A percentile compares a stretch with the other conserved stretches of the same genome.
These are phyloP conservation scores for Phytophthora melonis DNA, from an alignment of 352 stramenopile species.

Conservation along the genomic window DNA sequence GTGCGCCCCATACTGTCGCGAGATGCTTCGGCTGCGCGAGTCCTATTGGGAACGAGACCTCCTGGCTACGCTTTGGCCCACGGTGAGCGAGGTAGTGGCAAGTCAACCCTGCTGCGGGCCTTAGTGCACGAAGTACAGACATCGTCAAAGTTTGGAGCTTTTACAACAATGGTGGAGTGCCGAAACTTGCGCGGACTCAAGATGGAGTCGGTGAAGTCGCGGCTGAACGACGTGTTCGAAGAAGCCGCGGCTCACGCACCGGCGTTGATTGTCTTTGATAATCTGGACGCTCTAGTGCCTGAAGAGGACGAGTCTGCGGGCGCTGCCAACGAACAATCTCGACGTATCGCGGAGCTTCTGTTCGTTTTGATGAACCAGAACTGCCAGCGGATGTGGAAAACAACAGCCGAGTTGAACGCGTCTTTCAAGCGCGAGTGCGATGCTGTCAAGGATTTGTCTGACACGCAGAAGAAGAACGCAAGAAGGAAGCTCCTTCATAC, in stretches of 20 bases:
- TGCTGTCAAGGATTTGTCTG: conserved; percentile 32
- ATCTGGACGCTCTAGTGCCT: conserved; percentile 85
- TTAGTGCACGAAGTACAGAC: conserved; percentile 49
- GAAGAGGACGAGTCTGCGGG: conserved; percentile 81
- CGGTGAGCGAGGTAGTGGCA: conserved; percentile 81
- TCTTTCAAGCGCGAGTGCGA: conserved; percentile 56
- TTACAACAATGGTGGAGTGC: conserved; percentile 68
- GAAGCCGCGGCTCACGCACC: conserved; percentile 57
- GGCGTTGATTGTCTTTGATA: conserved; percentile 80
- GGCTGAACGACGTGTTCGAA: conserved; percentile 67
- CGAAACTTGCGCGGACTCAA: conserved; percentile 83
- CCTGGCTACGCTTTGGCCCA: conserved; percentile 73
- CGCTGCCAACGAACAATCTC: conserved; percentile 85
- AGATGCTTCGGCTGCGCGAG: conserved; percentile 58
- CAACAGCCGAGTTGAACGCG: conserved; percentile 64
- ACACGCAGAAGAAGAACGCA: conserved; percentile 24
- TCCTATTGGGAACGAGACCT: conserved; percentile 67
- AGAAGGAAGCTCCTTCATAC: conserved; percentile 53
- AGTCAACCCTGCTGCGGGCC: conserved; percentile 74
- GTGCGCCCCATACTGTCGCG: conserved; percentile 60
- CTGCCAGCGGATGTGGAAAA: conserved; percentile 65
- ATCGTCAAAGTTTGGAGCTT: conserved; percentile 47
- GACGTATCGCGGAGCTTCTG: conserved; percentile 84
- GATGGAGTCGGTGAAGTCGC: conserved; percentile 86
- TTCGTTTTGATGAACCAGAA: conserved; percentile 66